Conservation (phyloP, 179 eudicot genomes). For the Spinacia oleracea region DNA sequence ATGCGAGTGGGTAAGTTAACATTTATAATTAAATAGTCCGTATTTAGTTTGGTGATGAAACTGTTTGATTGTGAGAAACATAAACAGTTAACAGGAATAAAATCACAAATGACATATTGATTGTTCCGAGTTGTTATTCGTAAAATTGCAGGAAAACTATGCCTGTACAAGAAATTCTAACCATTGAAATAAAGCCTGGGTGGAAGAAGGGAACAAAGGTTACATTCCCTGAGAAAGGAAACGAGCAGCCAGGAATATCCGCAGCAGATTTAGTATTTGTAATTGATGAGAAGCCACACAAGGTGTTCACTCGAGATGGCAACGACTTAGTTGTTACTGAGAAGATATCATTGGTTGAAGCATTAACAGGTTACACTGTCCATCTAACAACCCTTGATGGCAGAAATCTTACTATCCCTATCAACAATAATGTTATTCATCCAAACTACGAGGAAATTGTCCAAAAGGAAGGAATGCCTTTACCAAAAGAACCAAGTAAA, state of each 20-base stretch:
- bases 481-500: conserved; percentile 64
- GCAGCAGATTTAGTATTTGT: conserved; percentile 68
- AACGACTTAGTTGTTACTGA: conserved; percentile 58
- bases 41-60: too few species aligned
- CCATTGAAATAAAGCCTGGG: conserved; percentile 70
- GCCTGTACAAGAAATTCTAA: conserved; percentile 64
- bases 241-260: conserved; percentile 59
- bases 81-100: too few species aligned
- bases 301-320: conserved; percentile 63
- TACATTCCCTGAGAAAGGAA: conserved; percentile 79
- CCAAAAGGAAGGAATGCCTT: conserved; percentile 71
- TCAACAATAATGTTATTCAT: conserved; percentile 48
- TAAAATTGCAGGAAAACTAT: conserved; percentile 46
- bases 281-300: conserved; percentile 83
- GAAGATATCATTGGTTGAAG: conserved; percentile 58
- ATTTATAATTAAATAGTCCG: too few species aligned
- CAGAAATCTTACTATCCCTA: conserved; percentile 51
- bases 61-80: too few species aligned
- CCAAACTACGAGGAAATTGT: conserved; percentile 69
- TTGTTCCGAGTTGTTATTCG: too few species aligned
- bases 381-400: conserved; percentile 67
- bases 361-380: conserved; percentile 67
- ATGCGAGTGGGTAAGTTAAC: conserved; percentile 62
- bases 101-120: too few species aligned
- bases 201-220: conserved; percentile 89